phyloP scores from a whole-genome alignment of 305 asterid genomes.

The Euphrasia arctica region DNA sequence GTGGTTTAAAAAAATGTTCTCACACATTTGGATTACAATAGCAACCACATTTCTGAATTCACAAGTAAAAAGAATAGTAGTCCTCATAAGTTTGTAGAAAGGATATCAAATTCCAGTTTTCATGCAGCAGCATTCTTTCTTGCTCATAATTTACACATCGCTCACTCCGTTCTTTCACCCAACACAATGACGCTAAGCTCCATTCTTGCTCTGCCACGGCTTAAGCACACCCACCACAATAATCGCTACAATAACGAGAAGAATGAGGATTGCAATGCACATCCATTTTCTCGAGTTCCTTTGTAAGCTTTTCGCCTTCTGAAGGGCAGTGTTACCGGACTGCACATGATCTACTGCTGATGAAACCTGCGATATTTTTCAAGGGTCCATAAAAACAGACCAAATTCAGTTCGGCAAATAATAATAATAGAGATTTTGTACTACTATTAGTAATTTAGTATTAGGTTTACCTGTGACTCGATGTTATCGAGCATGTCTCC shows the following conservation, averaged over 20 bases:
- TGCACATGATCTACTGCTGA: constrained; percentile 93
- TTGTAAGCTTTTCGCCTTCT: constrained; percentile 79
- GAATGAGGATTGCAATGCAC: constrained; percentile 78
- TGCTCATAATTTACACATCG: constrained; percentile 29
- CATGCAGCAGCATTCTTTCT: constrained; percentile 17
- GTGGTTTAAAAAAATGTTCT: constrained; percentile 1
- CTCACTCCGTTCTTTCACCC: constrained; percentile 40
- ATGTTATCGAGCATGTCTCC: constrained; percentile 68
- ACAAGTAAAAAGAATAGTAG: constrained; percentile 33
- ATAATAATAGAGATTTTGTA: too few species aligned
- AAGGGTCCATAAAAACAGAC: not conserved
- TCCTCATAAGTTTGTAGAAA: constrained; percentile 12
- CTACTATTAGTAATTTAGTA: not conserved
- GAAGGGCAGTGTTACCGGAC: constrained; percentile 76
- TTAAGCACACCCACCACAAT: constrained; percentile 70
- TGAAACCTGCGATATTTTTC: constrained; percentile 49
- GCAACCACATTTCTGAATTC: constrained; percentile 19
- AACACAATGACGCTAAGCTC: constrained; percentile 62
- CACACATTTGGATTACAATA: constrained; percentile 6
- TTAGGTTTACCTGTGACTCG: constrained; percentile 48
- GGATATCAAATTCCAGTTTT: constrained; percentile 20
- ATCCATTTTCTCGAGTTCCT: constrained; percentile 90
- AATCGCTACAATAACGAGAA: constrained; percentile 59
- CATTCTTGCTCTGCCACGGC: constrained; percentile 78
- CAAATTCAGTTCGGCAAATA: not conserved